phyloP scores from a whole-genome alignment of 192 early-diverging fungal species.

The Coemansia sp. region DNA sequence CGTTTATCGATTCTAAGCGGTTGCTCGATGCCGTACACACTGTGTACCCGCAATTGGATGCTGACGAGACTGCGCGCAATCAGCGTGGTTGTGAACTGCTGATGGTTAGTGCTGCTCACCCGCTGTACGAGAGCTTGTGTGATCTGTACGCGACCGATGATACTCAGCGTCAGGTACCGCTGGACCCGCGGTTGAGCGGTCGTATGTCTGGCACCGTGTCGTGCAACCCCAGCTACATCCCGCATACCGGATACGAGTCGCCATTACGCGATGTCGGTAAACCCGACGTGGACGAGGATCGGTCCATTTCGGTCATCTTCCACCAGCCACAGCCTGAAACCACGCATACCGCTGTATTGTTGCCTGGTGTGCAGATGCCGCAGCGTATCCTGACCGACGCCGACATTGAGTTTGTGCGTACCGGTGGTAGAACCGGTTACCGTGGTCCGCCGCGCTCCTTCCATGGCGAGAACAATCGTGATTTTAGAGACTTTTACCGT shows the following conservation, averaged over 20 bases:
- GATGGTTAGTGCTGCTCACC: conserved; percentile 62
- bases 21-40: conserved; percentile 72
- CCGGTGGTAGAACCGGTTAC: conserved; percentile 32
- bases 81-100: conserved; percentile 62
- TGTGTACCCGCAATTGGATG: conserved; percentile 63
- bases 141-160: conserved; percentile 37
- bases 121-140: conserved; percentile 62
- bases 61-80: conserved; percentile 79
- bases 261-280: conserved; percentile 58
- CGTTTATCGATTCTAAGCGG: conserved; percentile 90
- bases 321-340: conserved; percentile 43
- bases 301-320: conserved; percentile 60
- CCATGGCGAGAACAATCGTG: conserved; percentile 40
- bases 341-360: conserved; percentile 27
- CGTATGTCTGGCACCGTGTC: conserved; percentile 62
- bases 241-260: conserved; percentile 60
- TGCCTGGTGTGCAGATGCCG: conserved; percentile 46
- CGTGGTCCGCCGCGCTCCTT: conserved; percentile 28
- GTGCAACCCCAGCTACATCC: conserved; percentile 63
- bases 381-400: conserved; percentile 21
- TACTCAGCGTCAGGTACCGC: conserved; percentile 23
- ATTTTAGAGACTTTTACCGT: conserved; percentile 46
- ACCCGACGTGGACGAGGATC: conserved; percentile 64
- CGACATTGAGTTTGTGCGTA: conserved; percentile 49
- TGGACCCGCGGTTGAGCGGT: conserved; percentile 61